Conservation (phyloP, 2,329 filamentous ascomycete species). For the Huntiella bhutanensis region DNA sequence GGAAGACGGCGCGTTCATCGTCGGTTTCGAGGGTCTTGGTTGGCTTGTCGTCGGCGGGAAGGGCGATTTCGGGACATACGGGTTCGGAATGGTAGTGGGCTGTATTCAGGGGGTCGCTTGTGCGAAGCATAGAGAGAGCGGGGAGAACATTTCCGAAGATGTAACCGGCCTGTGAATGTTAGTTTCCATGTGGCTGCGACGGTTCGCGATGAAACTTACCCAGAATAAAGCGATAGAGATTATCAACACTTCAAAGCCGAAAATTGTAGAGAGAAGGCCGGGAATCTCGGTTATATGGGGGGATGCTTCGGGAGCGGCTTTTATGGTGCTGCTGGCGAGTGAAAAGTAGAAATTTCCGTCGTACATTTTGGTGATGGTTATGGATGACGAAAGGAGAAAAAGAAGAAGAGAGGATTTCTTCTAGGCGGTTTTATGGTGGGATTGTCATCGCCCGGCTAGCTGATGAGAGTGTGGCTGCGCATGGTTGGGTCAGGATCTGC, state of each 20-base stretch:
- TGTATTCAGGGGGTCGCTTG: too few relatives aligned
- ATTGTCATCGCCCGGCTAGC: too few relatives aligned
- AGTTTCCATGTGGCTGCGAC: neutral
- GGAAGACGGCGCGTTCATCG: conserved; percentile 13
- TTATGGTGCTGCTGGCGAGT: too few relatives aligned
- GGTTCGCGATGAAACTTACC: conserved; percentile 3
- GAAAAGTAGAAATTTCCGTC: too few relatives aligned
- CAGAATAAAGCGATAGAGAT: conserved; percentile 5
- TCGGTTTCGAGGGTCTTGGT: conserved; percentile 16
- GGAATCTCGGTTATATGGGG: too few relatives aligned
- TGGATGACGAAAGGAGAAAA: too few relatives aligned
- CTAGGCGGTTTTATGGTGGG: too few relatives aligned
- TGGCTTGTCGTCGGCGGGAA: conserved; percentile 23
- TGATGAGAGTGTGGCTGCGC: too few relatives aligned
- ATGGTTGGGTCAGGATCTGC: too few relatives aligned
- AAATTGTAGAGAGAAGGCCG: neutral
- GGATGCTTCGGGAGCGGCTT: too few relatives aligned
- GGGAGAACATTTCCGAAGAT: conserved; percentile 31
- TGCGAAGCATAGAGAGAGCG: conserved; percentile 31
- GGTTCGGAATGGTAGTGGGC: conserved; percentile 36
- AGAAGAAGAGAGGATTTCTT: too few relatives aligned
- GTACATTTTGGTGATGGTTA: too few relatives aligned
- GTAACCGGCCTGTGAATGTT: conserved; percentile 19
- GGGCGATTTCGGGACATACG: conserved; percentile 31
- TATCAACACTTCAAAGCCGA: conserved; percentile 2